A percentile compares a stretch with the other conserved stretches of the same genome.
Evolutionary conservation across 2,329 filamentous ascomycete species (phyloP).

Genomic region (Epichloe sylvatica): DNA sequence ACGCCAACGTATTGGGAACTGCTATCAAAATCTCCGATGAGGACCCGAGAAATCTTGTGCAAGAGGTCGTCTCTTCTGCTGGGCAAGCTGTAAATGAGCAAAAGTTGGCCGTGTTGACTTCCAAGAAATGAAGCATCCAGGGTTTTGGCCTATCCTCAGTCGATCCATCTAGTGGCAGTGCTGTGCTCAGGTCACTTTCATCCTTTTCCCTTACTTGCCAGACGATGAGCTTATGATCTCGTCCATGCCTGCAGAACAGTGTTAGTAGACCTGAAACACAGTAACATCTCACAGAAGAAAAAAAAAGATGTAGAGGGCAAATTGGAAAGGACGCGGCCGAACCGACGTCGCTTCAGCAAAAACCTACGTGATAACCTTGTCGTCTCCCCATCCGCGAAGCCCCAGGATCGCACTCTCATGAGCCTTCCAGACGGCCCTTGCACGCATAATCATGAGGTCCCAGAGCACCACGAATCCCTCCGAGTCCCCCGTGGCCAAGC

Average conservation of each 20-base stretch:
- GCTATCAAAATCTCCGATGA: constrained; percentile 49
- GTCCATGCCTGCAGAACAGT: constrained; percentile 53
- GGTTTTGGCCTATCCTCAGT: constrained; percentile 44
- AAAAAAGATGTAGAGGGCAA: neutral
- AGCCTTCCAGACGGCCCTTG: constrained; percentile 73
- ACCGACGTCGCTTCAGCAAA: neutral
- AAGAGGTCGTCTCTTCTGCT: constrained; percentile 16
- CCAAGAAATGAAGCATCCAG: constrained; percentile 71
- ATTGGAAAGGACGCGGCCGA: neutral
- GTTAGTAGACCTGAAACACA: neutral
- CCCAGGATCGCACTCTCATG: constrained; percentile 68
- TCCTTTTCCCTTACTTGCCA: constrained; percentile 58
- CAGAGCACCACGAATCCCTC: constrained; percentile 82
- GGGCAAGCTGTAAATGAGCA: constrained; percentile 63
- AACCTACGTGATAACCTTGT: constrained; percentile 70
- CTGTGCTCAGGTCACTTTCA: constrained; percentile 50
- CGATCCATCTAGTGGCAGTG: constrained; percentile 54
- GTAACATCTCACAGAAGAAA: neutral
- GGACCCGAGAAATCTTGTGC: constrained; percentile 8
- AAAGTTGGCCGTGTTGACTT: constrained; percentile 91
- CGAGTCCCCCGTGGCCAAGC: constrained; percentile 74
- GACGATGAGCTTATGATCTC: constrained; percentile 73
- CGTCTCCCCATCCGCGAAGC: constrained; percentile 54
- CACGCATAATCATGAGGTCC: constrained; percentile 69
- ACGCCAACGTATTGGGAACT: constrained; percentile 63